Conservation (phyloP, 768 basidiomycete species). For the Auriscalpium orientale region DNA sequence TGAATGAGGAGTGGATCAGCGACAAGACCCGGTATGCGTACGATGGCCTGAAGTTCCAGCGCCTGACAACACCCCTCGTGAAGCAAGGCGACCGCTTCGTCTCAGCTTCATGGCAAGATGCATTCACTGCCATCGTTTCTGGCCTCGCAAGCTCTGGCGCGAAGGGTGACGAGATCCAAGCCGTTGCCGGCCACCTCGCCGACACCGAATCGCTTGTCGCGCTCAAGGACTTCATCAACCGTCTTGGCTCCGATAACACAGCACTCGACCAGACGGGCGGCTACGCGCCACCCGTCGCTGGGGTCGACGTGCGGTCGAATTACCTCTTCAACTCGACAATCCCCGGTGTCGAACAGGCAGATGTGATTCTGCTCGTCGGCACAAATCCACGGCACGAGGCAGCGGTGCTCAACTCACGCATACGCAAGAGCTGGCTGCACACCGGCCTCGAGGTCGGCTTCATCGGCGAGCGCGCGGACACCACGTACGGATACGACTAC, state of each 20-base stretch:
- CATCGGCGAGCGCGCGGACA: slow-evolving; percentile 87
- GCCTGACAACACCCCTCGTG: slow-evolving; percentile 85
- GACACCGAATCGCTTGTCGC: slow-evolving; percentile 93
- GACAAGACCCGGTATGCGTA: slow-evolving; percentile 98
- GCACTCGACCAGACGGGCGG: slow-evolving; percentile 70
- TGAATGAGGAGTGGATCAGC: slow-evolving; percentile 99
- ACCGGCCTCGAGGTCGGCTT: slow-evolving; percentile 80
- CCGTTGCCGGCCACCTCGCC: slow-evolving; percentile 85
- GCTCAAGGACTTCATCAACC: slow-evolving; percentile 88
- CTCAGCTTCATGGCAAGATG: slow-evolving; percentile 85
- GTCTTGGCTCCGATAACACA: slow-evolving; percentile 91
- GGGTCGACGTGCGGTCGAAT: slow-evolving; percentile 89
- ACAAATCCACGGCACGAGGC: slow-evolving; percentile 98
- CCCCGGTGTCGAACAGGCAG: slow-evolving; percentile 83
- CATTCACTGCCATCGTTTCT: slow-evolving; percentile 66
- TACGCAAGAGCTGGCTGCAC: slow-evolving; percentile 91
- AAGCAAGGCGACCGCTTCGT: slow-evolving; percentile 92
- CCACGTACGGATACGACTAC: slow-evolving; percentile 89
- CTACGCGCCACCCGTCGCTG: slow-evolving; percentile 59
- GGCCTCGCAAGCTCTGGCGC: slow-evolving; percentile 79
- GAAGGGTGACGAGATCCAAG: slow-evolving; percentile 87
- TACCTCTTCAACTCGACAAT: slow-evolving; percentile 96
- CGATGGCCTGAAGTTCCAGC: slow-evolving; percentile 93
- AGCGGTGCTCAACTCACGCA: slow-evolving; percentile 93
- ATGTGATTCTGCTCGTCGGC: slow-evolving; percentile 88